Evolutionary conservation across 768 basidiomycete genomes (phyloP).

Genomic region (Russula emetica): DNA sequence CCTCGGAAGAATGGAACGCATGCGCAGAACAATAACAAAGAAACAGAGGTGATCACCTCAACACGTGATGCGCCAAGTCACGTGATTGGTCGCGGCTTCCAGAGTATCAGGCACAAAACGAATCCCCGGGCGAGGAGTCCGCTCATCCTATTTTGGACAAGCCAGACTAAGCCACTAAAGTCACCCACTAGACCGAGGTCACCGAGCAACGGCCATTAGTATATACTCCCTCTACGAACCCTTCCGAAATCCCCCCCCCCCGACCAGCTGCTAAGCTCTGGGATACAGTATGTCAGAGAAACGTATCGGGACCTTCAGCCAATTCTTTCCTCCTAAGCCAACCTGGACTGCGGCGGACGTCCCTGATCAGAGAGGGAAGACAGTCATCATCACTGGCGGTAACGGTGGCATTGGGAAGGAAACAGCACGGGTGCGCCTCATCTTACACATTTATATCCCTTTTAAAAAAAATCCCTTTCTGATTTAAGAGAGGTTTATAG

Average conservation of each 20-base stretch:
- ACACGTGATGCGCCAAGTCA: too few species aligned
- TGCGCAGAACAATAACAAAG: too few species aligned
- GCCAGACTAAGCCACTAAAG: too few species aligned
- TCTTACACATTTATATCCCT: too few species aligned
- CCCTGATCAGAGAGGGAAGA: slow-evolving; percentile 4
- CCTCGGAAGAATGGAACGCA: too few species aligned
- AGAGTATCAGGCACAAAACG: too few species aligned
- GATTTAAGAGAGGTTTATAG: neutral
- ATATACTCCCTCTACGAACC: neutral
- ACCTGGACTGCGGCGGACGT: slow-evolving; percentile 5
- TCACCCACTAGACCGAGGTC: too few species aligned
- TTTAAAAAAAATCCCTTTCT: neutral
- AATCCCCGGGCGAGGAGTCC: too few species aligned
- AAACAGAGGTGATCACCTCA: too few species aligned
- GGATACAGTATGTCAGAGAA: neutral
- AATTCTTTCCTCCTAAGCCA: slow-evolving; percentile 3
- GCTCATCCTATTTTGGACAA: too few species aligned
- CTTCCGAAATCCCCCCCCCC: neutral
- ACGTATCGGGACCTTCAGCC: neutral
- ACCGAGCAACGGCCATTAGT: too few species aligned
- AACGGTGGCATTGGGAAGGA: slow-evolving; percentile 10
- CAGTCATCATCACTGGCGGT: slow-evolving; percentile 5
- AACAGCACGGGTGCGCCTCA: neutral
- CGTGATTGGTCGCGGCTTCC: too few species aligned
- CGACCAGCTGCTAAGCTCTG: neutral